Evolutionary conservation across 768 basidiomycete species (phyloP).

Genomic region (Mycena venus): DNA sequence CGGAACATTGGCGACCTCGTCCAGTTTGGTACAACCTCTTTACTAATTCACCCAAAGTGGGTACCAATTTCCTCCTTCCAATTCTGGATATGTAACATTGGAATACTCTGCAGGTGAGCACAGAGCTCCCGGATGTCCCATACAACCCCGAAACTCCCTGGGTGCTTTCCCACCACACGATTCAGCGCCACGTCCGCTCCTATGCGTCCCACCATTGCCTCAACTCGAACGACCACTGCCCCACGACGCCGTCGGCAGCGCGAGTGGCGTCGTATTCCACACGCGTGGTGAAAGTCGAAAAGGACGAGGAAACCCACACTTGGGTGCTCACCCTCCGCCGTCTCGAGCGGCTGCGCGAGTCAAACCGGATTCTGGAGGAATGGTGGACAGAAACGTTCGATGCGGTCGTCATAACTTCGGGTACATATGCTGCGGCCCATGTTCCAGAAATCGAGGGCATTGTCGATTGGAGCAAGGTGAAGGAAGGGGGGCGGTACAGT

Average conservation of each 20-base stretch:
- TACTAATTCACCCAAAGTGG: slow-evolving; percentile 32
- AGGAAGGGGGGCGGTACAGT: slow-evolving; percentile 28
- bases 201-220: slow-evolving; percentile 46
- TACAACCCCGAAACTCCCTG: slow-evolving; percentile 30
- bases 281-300: slow-evolving; percentile 50
- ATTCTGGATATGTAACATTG: neutral
- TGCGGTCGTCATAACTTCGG: slow-evolving; percentile 46
- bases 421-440: slow-evolving; percentile 43
- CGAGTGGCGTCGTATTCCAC: slow-evolving; percentile 46
- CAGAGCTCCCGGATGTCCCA: slow-evolving; percentile 28
- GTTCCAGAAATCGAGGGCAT: slow-evolving; percentile 47
- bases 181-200: slow-evolving; percentile 42
- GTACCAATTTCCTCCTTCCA: neutral
- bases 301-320: slow-evolving; percentile 28
- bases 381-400: slow-evolving; percentile 48
- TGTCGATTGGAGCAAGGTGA: slow-evolving; percentile 39
- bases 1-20: slow-evolving; percentile 31
- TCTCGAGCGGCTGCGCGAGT: slow-evolving; percentile 28
- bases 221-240: slow-evolving; percentile 42
- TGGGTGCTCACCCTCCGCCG: slow-evolving; percentile 37
- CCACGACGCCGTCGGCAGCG: slow-evolving; percentile 16
- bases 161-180: slow-evolving; percentile 21
- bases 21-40: slow-evolving; percentile 31
- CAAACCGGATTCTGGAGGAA: slow-evolving; percentile 26
- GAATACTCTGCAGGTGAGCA: slow-evolving; percentile 27